Evolutionary conservation across 2,329 filamentous ascomycete species (phyloP), one percentile per base, ranked within the genome.

Genomic region (Ophiostoma perfectum): DNA sequence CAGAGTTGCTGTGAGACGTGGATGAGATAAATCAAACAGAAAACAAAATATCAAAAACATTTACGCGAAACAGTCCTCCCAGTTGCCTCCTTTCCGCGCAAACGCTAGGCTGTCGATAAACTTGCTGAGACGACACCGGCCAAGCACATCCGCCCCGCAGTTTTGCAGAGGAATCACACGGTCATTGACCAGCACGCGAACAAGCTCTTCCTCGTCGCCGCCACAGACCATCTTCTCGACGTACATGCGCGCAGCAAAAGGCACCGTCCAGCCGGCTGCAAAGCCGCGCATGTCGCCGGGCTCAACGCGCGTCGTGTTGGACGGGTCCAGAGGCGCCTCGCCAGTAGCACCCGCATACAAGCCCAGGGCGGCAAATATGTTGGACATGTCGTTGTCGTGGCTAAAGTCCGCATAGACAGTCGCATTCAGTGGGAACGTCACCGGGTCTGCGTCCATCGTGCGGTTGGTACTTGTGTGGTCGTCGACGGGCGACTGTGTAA

Each of bases 321-420:
- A 81, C 2, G 84, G 81, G 38, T 90, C 78, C 39, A 63, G 39
- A 38, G 60, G 60, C 39, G 60, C 60, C 38, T 42, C 39, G n/a
- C 63, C 49, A 36, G 39, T 38, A 5, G 14, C 27, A 39, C 64
- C 64, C 72, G 93, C 90, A 78, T 92, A 96, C 39, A 97, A 79
- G 0, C 92, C 91, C 71, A 97, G 75, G 0, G 92, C 92, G 5
- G 87, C 87, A 75, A 90, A 90, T 6, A 96, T 86, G 7, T 85
- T 84, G 42, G 86, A 86, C 87, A 97, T 92, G 75, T 90, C 88
- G 77, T 96, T 97, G 78, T 97, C 93, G 78, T 97, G 93, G 71
- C 88, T 91, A 75, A 97, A 97, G 78, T 97, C 93, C 0, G 92
- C 93, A 75, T 96, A 97, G 1, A 97, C 79, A 11, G 79, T 79